Evolutionary conservation across 2,329 filamentous ascomycete species (phyloP), one percentile per base, ranked within the genome.

Genomic region (Phaeophleospora eucalypticola): DNA sequence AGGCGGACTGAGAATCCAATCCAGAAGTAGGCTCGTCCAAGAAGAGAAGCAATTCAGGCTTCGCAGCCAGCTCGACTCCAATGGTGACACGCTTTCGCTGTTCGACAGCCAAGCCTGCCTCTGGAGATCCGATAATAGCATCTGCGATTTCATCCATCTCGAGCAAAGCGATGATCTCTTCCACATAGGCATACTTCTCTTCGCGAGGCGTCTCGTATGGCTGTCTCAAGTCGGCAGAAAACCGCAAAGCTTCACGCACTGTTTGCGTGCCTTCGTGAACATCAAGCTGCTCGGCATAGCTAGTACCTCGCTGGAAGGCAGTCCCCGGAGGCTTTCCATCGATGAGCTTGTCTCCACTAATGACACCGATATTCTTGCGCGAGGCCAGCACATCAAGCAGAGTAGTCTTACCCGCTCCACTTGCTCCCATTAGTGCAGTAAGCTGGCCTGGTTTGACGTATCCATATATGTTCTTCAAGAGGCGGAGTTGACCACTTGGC

Each of bases 321-420:
- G 72, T 73, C n/a, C 77, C 78, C 14, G 77, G 59, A 8, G 58
- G 47, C 24, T 53, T 53, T 7, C 81, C 81, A 57, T 84, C 81
- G 7, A 85, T 75, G 16, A 85, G 71, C 43, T 82, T 78, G 51
- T 83, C 78, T 35, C 82, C 82, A 27, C 67, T 68, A 41, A 85
- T 79, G 4, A 83, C 78, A 54, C 82, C 82, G 51, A 83, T 81
- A 53, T 79, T 84, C 65, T 82, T 83, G 46, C 82, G 69, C 4
- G 76, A 70, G 1, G 82, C 81, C 9, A 94, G 71, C 1, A 91
- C 86, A 59, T 95, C 87, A 2, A 95, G 72, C 0, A 94, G 72
- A 0, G 89, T 94, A 0, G 88, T 93, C 70, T 95, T 95, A 40
- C 89, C 89, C 3, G 88, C 89, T n/a, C 79, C 79, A 2, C 75